Evolutionary conservation across 352 stramenopile genomes (phyloP), one percentile per base, ranked within the genome.

Genomic region (Globisporangium acanthophoron): DNA sequence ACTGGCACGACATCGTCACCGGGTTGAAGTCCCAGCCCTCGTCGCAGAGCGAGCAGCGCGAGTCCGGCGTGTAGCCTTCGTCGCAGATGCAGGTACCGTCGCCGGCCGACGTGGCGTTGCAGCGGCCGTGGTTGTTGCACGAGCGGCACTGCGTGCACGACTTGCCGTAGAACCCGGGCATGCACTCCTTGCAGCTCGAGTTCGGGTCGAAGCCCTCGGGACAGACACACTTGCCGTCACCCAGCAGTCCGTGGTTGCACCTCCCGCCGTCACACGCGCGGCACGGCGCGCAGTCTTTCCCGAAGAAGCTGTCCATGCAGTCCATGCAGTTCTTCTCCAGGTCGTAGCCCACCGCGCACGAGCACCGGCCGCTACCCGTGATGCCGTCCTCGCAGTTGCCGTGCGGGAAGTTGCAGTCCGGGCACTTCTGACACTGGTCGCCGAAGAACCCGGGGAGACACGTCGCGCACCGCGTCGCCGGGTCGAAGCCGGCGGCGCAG

Each of bases 11-110:
- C 85, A 94, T 94, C 2, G 80, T 90, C 56, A 78, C 89, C 5
- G 85, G 85, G 46, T 94, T 94, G 51, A 94, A 94, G 57, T 94
- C 85, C 85, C 85, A 94, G 6, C 85, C 85, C 65, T 91, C 71
- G 44, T 91, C 79, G 48, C 85, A 94, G 0, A 92, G 74, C 11
- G 84, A 77, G 52, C 87, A 96, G 7, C 83, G 76, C 24, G 74
- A 88, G 48, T 80, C 79, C 20, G 74, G 56, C 3, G 82, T 91
- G 54, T 93, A 96, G 2, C 82, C 85, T 75, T 92, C 82, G 49
- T 94, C 81, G 54, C 87, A 96, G 52, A 94, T 78, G 56, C 87
- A 96, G 8, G 51, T 54, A 37, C 87, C 87, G 35, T 96, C 83
- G 12, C 87, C 83, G 0, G 35, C 47, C 5, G 69, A 67, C 31